Evolutionary conservation across 1,139 yeast genomes (phyloP).

Genomic region (Candida mesenterica): DNA sequence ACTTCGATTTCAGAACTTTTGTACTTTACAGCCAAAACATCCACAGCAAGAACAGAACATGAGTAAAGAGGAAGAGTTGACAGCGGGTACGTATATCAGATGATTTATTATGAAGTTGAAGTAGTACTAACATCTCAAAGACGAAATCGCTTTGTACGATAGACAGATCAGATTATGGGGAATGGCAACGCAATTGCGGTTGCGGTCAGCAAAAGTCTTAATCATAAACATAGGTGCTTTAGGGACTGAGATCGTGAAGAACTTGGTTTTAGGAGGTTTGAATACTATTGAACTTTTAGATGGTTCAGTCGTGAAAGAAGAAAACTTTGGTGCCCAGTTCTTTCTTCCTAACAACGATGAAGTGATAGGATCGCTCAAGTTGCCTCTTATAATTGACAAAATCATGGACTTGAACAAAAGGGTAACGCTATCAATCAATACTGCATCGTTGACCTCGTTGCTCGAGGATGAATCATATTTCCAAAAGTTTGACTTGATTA

Average conservation of each 20-base stretch:
- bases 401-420: conserved; percentile 77
- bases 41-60: background rate
- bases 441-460: conserved; percentile 28
- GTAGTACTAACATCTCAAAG: conserved; percentile 32
- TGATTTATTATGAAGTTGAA: no score
- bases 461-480: conserved; percentile 36
- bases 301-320: conserved; percentile 48
- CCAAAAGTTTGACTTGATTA: conserved; percentile 63
- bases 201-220: conserved; percentile 71
- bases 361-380: conserved; percentile 49
- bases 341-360: conserved; percentile 58
- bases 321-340: conserved; percentile 77
- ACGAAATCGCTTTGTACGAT: conserved; percentile 90
- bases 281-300: conserved; percentile 77
- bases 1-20: no score
- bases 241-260: conserved; percentile 80
- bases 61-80: conserved; percentile 10
- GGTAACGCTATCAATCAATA: conserved; percentile 53
- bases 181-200: conserved; percentile 80
- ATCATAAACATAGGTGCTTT: conserved; percentile 68
- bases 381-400: conserved; percentile 52
- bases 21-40: background rate
- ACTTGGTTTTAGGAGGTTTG: conserved; percentile 84
- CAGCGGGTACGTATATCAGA: conserved; percentile 6
- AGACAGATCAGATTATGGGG: conserved; percentile 98